phyloP scores from a whole-genome alignment of 805 yeast genomes.

The Sugiyamaella valdiviana region DNA sequence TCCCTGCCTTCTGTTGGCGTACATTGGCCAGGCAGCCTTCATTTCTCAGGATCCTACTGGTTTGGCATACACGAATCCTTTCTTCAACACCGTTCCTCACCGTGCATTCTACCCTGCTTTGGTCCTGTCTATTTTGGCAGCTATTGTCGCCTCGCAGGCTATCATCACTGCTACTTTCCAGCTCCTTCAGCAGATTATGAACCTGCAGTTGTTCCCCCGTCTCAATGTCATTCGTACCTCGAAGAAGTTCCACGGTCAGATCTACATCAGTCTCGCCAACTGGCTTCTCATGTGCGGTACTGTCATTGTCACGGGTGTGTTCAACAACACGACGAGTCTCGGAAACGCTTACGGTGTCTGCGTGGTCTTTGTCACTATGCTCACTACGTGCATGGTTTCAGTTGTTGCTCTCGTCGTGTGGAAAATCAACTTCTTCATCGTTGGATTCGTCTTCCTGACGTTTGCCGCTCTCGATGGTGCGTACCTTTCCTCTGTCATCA shows the following conservation, averaged over 20 bases:
- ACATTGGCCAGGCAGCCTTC: constrained; percentile 52
- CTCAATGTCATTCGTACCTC: constrained; percentile 43
- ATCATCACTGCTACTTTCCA: constrained; percentile 51
- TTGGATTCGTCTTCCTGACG: constrained; percentile 33
- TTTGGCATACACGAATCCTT: constrained; percentile 12
- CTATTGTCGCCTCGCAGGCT: constrained; percentile 58
- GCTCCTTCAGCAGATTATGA: constrained; percentile 47
- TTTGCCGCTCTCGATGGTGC: constrained; percentile 45
- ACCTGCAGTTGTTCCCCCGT: constrained; percentile 49
- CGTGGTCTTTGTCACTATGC: constrained; percentile 47
- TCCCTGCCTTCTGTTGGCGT: constrained; percentile 46
- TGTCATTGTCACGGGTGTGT: constrained; percentile 46
- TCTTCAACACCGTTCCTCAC: constrained; percentile 13
- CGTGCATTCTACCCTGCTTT: constrained; percentile 31
- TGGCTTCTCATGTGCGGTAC: constrained; percentile 48
- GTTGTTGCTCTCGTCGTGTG: constrained; percentile 44
- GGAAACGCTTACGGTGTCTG: constrained; percentile 60
- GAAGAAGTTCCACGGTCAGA: constrained; percentile 41
- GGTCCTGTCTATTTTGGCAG: constrained; percentile 47
- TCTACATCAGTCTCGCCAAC: constrained; percentile 48
- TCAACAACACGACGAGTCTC: constrained; percentile 43
- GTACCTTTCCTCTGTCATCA: constrained; percentile 43
- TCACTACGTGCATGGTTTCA: constrained; percentile 44
- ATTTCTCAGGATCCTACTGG: constrained; percentile 10
- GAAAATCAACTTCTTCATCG: constrained; percentile 33